These are phyloP conservation scores for Pseudogymnoascus sp. DNA, from an alignment of 2,329 filamentous ascomycete genomes.

Conservation along the genomic window DNA sequence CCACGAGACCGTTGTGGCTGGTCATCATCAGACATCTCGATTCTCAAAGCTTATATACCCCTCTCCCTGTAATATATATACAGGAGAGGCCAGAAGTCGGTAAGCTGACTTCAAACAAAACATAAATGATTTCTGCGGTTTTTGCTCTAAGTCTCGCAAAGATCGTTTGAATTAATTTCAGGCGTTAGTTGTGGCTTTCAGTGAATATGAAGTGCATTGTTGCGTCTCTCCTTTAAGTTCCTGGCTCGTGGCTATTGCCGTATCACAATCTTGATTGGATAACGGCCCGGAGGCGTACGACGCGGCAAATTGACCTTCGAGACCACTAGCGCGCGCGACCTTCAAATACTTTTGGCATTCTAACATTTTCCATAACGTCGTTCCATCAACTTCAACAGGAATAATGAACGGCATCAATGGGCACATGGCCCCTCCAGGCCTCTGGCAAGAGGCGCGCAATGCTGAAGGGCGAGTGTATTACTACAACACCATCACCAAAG, in stretches of 20 bases:
- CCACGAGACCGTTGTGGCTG: constrained; percentile 28
- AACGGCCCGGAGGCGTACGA: background rate
- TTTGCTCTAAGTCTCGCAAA: background rate
- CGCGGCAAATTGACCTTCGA: constrained; percentile 1
- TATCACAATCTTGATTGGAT: constrained; percentile 6
- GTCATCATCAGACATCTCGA: constrained; percentile 23
- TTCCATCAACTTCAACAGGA: constrained; percentile 5
- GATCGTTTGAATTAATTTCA: background rate
- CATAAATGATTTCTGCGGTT: background rate
- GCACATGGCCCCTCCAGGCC: constrained; percentile 34
- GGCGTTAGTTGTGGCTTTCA: background rate
- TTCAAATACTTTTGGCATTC: background rate
- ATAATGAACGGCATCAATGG: constrained; percentile 26
- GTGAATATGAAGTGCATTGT: background rate
- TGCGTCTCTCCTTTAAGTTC: background rate
- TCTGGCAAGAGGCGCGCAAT: constrained; percentile 77
- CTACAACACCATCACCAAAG: constrained; percentile 78
- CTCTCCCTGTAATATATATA: constrained; percentile 14
- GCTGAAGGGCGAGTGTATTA: constrained; percentile 83
- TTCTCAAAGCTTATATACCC: constrained; percentile 16
- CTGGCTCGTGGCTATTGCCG: background rate
- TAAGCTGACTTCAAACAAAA: constrained; percentile 8
- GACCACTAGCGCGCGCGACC: constrained; percentile 1
- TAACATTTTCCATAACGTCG: background rate
- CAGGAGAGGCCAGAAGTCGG: constrained; percentile 14